Evolutionary conservation across 2,329 filamentous ascomycete species (phyloP), one percentile per base, ranked within the genome.

Genomic region (Zarea fungicola): DNA sequence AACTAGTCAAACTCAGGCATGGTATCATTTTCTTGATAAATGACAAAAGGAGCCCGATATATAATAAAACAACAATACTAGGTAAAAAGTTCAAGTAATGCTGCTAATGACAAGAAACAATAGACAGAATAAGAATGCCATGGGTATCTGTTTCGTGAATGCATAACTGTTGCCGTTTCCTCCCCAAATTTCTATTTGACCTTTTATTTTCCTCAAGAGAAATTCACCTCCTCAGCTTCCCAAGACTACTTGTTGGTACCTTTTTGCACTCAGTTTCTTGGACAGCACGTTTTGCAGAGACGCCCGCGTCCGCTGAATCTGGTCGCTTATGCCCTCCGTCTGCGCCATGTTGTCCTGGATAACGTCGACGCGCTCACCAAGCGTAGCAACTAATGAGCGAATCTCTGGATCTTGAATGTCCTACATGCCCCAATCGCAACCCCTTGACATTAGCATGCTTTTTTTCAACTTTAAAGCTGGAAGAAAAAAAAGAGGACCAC

Each of bases 301-400:
- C 2, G 76, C 77, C 42, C 66, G 68, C 54, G 70, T 77, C 48
- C 65, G 70, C 16, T 56, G 61, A 14, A 82, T 71, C 28, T 74
- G 71, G 1, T 75, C 74, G 6, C 73, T 56, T 4, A 83, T 66
- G 6, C 73, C 75, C 1, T 75, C 72, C 13, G 78, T 72, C 62
- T 80, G 78, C 49, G 70, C 64, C 32, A 81, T 64, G 56, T 82
- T 82, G 36, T 65, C 65, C 48, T 65, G 67, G 58, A 83, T 74
- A 56, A 75, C 81, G 52, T 81, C 76, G 64, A 80, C 74, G 54
- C 82, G 78, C 45, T 62, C 77, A 10, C 67, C 65, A 16, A 82
- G 67, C 58, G 80, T 76, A 14, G 68, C 60, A 0, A 70, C 72
- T 4, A 79, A 58, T 2, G 62, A 60, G n/a, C 68, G 56, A 14